Base-by-base conservation (phyloP, 495 filamentous ascomycete genomes). In the Platismatia glauca region DNA sequence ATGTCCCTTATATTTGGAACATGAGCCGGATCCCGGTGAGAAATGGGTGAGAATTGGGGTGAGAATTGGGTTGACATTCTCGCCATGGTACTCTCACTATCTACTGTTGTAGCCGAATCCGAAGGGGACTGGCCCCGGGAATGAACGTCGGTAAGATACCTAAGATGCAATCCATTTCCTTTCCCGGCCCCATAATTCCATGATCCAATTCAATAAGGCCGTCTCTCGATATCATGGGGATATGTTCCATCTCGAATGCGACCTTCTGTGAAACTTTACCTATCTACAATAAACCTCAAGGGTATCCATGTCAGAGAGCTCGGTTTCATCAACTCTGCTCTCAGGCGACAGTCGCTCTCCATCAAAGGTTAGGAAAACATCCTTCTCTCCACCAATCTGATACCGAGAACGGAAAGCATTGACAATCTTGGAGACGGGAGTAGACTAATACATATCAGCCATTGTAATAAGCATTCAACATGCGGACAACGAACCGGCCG, bases 231-330 rank as follows among this genome's bases (percentile, higher is more conserved):
- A 24, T 22, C 3, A 4, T 22, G 46, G 46, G 22, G 11, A 11
- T 50, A 50, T 50, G 22, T 22, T 27, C 24, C 46, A 3, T 27
- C 29, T 16, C 24, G 24, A 50, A 29, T 29, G 24, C 22, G 15
- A 29, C 9, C 29, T 16, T 16, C 24, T 29, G 12, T 15, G 46
- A 1, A 4, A 50, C 24, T 27, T 50, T 29, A 13, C 22, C 24
- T 48, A 48, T 27, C 44, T 48, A 27, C 9, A 48, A 27, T 50
- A 50, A 16, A 50, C 46, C n/a, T 95, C 91, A 43, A 96, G 70
- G 58, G 83, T 79, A 68, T 95, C 92, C 72, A 85, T 78, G 67
- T 97, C 89, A 18, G 81, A 81, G 44, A 97, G 78, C 16, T 95
- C 91, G n/a, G 88, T 78, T 43, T 88, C 84, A 24, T 71, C 75